Evolutionary conservation across 306 rosid genomes (phyloP), one percentile per base, ranked within the genome.

Genomic region (Dalbergia cultrata): DNA sequence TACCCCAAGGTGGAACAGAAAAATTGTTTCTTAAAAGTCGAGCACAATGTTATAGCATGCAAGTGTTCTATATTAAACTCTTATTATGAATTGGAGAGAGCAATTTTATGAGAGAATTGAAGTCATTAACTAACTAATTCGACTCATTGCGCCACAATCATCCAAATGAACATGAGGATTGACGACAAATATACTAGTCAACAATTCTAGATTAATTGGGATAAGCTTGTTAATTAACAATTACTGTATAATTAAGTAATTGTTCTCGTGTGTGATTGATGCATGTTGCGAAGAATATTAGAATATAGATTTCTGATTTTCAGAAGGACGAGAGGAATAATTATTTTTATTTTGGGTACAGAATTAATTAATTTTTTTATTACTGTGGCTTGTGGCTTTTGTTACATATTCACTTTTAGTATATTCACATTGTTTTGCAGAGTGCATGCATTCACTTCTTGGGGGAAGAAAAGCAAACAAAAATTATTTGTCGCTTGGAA

Each of bases 391-490:
- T 44, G 39, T 33, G 21, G 31, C 22, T 52, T 73, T 53, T 52
- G 77, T 60, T 67, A 7, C 52, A 19, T 19, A 59, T 45, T 31
- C 10, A 33, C 1, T 44, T 44, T 8, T 9, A 45, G 26, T 44
- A 58, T 13, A 43, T 3, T 50, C 35, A 10, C 67, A 13, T 52
- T 60, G 49, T 71, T 63, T 34, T 37, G 41, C 13, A 16, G 22
- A 47, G 77, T 47, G 75, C 77, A 78, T 83, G 80, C 82, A 76
- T 80, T 41, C 71, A 56, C 76, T 75, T 72, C 57, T 57, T 6
- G 65, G 80, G 58, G 50, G 60, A 72, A 18, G 69, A 43, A 79
- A 72, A 58, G 18, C 54, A 59, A 80, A 79, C 66, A 79, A 65
- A 75, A 69, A 54, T 13, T 79, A 8, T 33, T 57, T 65, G 70